Conservation (phyloP, 2,329 filamentous ascomycete genomes). For the Phoma sp. region DNA sequence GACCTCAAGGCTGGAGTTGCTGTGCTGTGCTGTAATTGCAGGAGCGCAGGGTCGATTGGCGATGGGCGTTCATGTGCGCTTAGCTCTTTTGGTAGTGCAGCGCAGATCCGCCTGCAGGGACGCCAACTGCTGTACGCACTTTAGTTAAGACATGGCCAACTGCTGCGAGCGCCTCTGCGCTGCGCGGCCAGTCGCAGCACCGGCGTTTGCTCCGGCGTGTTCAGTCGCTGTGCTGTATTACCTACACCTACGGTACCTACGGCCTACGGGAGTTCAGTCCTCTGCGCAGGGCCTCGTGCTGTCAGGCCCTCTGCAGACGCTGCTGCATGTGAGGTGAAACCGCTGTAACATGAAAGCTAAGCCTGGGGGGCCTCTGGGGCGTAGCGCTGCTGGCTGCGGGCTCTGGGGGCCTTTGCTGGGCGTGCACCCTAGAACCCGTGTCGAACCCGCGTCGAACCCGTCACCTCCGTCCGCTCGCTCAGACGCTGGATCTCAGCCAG, state of each 20-base stretch:
- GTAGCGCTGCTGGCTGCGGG: too few species aligned
- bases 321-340: conserved; percentile 35
- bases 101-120: too few species aligned
- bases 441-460: neutral
- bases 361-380: too few species aligned
- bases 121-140: too few species aligned
- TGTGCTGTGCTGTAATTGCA: neutral
- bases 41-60: neutral
- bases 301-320: neutral
- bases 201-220: too few species aligned
- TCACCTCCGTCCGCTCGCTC: neutral
- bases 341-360: conserved; percentile 15
- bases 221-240: too few species aligned
- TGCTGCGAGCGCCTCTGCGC: too few species aligned
- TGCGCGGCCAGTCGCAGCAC: neutral
- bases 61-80: too few species aligned
- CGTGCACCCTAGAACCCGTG: neutral
- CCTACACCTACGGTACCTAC: neutral
- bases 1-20: too few species aligned
- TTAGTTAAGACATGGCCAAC: too few species aligned
- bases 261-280: neutral
- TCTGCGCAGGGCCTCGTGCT: neutral
- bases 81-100: too few species aligned
- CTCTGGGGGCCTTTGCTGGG: neutral
- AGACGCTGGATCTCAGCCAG: conserved; percentile 8